Conservation (phyloP, 2,329 filamentous ascomycete genomes). For the Fusarium humuli region DNA sequence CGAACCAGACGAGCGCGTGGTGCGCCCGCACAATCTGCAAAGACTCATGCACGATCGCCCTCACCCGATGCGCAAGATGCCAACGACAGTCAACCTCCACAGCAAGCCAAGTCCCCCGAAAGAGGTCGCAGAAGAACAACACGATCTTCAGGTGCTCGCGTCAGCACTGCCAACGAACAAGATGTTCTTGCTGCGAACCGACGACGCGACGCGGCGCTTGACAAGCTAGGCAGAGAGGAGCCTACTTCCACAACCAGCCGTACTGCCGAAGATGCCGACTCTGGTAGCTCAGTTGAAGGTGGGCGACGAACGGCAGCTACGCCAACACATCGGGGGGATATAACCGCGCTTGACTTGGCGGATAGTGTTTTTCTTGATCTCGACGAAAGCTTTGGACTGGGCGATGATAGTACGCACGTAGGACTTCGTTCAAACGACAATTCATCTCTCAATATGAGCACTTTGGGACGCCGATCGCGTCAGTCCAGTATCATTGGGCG, state of each 20-base stretch:
- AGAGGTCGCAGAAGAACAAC: conserved; percentile 45
- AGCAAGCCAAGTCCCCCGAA: conserved; percentile 30
- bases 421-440: conserved; percentile 57
- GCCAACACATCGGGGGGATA: conserved; percentile 54
- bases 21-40: conserved; percentile 41
- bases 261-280: conserved; percentile 45
- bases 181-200: conserved; percentile 44
- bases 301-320: conserved; percentile 53
- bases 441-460: conserved; percentile 60
- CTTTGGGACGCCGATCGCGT: conserved; percentile 60
- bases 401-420: conserved; percentile 52
- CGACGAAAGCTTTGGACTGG: conserved; percentile 57
- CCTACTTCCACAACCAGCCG: conserved; percentile 48
- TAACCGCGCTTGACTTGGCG: conserved; percentile 61
- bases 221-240: conserved; percentile 52
- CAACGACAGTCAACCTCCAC: conserved; percentile 30
- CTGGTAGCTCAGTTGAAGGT: conserved; percentile 52
- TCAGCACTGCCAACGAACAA: conserved; percentile 44
- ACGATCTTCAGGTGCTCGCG: conserved; percentile 36
- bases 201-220: conserved; percentile 54
- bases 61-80: conserved; percentile 28
- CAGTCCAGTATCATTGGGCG: conserved; percentile 64
- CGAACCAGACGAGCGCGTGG: conserved; percentile 48
- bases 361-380: conserved; percentile 62
- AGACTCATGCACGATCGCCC: conserved; percentile 36